phyloP scores from a whole-genome alignment of 1,284 basidiomycete species.

The Rhodotorula sp. region DNA sequence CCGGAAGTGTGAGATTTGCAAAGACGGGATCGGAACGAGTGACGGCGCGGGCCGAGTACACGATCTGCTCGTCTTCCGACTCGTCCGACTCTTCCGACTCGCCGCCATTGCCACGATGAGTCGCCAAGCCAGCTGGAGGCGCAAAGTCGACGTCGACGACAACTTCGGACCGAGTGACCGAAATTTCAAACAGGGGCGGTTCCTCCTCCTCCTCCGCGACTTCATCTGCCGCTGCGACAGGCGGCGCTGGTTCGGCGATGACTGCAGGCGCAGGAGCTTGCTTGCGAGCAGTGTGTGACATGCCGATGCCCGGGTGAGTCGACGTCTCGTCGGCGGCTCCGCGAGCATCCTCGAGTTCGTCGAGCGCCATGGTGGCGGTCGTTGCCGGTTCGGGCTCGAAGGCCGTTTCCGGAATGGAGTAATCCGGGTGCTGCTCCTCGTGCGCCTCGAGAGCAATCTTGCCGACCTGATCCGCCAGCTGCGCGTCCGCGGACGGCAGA shows the following conservation, averaged over 20 bases:
- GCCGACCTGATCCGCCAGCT: slow-evolving; percentile 19
- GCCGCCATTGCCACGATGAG: background rate
- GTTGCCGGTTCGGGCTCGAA: slow-evolving; percentile 13
- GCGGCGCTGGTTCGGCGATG: background rate
- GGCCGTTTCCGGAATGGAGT: background rate
- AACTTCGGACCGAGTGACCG: background rate
- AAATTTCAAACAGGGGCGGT: slow-evolving; percentile 26
- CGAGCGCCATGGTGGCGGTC: slow-evolving; percentile 24
- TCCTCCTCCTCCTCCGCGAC: slow-evolving; percentile 1
- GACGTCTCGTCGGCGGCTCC: background rate
- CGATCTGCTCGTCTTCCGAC: slow-evolving; percentile 14
- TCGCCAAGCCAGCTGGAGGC: slow-evolving; percentile 4
- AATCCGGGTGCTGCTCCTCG: background rate
- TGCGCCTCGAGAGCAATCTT: slow-evolving; percentile 5
- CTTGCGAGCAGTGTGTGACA: background rate
- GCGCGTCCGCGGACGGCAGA: background rate
- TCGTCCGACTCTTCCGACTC: slow-evolving; percentile 3
- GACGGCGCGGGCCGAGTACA: slow-evolving; percentile 12
- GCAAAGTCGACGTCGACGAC: slow-evolving; percentile 1
- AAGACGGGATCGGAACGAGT: slow-evolving; percentile 21
- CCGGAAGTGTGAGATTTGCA: too few species aligned
- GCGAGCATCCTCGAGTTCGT: slow-evolving; percentile 13
- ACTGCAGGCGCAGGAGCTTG: background rate
- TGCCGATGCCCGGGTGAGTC: slow-evolving; percentile 18
- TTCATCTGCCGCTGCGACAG: background rate